Base-by-base conservation (phyloP, 805 yeast species). In the Nakazawaea molendinolei region DNA sequence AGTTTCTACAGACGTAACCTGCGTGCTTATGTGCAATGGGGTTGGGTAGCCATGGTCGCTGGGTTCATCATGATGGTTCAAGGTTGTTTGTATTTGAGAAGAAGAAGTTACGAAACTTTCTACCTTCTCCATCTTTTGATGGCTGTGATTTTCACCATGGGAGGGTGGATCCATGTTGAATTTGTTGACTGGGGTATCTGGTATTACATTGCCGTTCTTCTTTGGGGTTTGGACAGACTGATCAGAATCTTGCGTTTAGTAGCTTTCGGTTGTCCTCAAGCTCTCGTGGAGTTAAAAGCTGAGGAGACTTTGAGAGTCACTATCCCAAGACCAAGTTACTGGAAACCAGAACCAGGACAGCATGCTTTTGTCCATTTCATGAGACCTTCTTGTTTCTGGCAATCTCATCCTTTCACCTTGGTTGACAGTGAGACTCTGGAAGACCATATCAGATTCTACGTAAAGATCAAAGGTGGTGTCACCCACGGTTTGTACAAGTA, bases 231-330 rank as follows among this genome's bases (percentile, higher is more conserved):
- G 20, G 63, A 58, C 44, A 60, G 69, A 52, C 31, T 54, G 3
- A 44, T 45, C 2, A 49, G 54, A 60, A 52, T 61, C 33, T 60
- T 33, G n/a, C 50, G 72, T 39, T 44, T 63, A 36, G 42, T 43
- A 2, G 17, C 38, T 5, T 64, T 60, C 45, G 73, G 73, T 22
- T 48, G 58, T 14, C 47, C 51, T 34, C 52, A 53, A 5, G 69
- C 72, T 5, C 48, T 44, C 3, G 64, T 60, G 28, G 59, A 53
- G 36, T 48, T 65, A 38, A 45, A 58, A 23, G 58, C 63, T n/a
- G 67, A 67, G 38, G 72, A 67, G 33, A 65, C 72, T 5, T 58
- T 76, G 45, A 69, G 59, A 46, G 64, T 76, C 32, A 51, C 61
- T 3, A 57, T 73, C n/a, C 53, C 63, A 16, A 67, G 60, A 17